Evolutionary conservation across 768 basidiomycete species (phyloP), one percentile per base, ranked within the genome.

Genomic region (Kwoniella heveanensis): DNA sequence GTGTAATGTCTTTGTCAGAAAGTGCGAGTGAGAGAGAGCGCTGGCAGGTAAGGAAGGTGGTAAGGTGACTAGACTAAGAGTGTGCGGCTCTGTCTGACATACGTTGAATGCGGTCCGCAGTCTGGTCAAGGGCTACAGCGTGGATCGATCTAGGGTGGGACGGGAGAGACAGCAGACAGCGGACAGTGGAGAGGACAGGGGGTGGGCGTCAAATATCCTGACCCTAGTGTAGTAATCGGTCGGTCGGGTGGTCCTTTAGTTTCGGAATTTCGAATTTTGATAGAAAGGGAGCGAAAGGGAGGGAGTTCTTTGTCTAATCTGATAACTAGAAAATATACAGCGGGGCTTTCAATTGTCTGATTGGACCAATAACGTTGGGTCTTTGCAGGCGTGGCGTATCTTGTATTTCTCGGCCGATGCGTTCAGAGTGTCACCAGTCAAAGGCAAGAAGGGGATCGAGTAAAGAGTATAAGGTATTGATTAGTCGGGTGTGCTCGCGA

Each of bases 301-400:
- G 39, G 3, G 15, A 44, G 39, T 21, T n/a, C 47, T 26, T 57
- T 62, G 46, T 62, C 61, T 57, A 61, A 61, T 61, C 60, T 39
- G 60, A 61, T 61, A 61, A 54, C 22, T 49, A 6, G 48, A 22
- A n/a, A n/a, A n/a, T n/a, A n/a, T n/a, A n/a, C n/a, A n/a, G n/a
- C n/a, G n/a, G n/a, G n/a, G n/a, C n/a, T n/a, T n/a, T n/a, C n/a
- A n/a, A n/a, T n/a, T n/a, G 22, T 26, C 9, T 5, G 25, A 22
- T 8, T 44, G 9, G 39, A 44, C 39, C 39, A 44, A 44, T 44
- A 13, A 32, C 13, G 32, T 32, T 32, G 32, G 7, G 32, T 32
- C 8, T 9, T 10, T 44, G n/a, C n/a, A n/a, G n/a, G n/a, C n/a
- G n/a, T n/a, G n/a, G n/a, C n/a, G n/a, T n/a, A n/a, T n/a, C n/a